These are phyloP conservation scores for Fragilaria crotonensis DNA, from an alignment of 108 stramenopile species.

Conservation along the genomic window DNA sequence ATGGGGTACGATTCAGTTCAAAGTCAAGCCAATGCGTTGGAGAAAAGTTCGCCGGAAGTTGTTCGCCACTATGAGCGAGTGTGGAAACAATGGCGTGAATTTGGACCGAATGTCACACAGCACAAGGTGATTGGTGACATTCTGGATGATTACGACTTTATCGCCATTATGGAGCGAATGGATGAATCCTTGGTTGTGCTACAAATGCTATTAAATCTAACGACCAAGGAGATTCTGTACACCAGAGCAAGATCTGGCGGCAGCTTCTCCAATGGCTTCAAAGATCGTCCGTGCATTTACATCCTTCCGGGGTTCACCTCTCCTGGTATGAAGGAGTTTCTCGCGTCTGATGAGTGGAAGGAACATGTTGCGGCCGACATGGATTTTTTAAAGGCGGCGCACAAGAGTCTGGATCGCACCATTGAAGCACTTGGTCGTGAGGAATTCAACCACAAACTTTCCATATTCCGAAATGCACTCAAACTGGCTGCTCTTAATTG, in stretches of 20 bases:
- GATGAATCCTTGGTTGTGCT: conserved; percentile 30
- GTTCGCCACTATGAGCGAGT: not conserved
- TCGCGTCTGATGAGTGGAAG: conserved; percentile 22
- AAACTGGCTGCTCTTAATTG: not conserved
- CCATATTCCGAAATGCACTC: conserved; percentile 7
- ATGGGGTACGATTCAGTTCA: not conserved
- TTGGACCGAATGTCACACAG: not conserved
- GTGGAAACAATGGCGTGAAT: not conserved
- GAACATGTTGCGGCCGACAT: conserved; percentile 17
- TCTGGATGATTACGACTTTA: conserved; percentile 36
- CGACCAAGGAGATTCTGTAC: conserved; percentile 21
- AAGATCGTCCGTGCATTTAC: conserved; percentile 10
- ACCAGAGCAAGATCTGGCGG: not conserved
- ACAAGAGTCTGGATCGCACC: conserved; percentile 35
- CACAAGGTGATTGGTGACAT: not conserved
- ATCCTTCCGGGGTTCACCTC: conserved; percentile 23
- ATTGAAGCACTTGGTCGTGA: conserved; percentile 39
- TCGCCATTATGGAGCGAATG: conserved; percentile 22
- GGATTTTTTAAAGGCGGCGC: conserved; percentile 34
- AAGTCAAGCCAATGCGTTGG: not conserved
- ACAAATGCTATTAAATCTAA: conserved; percentile 22
- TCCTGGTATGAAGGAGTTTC: conserved; percentile 16
- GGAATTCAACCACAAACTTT: conserved; percentile 18
- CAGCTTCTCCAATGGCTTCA: not conserved
- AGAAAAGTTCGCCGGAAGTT: not conserved